These are phyloP conservation scores for Nitzschia sp. DNA, from an alignment of 108 stramenopile genomes.

Conservation along the genomic window DNA sequence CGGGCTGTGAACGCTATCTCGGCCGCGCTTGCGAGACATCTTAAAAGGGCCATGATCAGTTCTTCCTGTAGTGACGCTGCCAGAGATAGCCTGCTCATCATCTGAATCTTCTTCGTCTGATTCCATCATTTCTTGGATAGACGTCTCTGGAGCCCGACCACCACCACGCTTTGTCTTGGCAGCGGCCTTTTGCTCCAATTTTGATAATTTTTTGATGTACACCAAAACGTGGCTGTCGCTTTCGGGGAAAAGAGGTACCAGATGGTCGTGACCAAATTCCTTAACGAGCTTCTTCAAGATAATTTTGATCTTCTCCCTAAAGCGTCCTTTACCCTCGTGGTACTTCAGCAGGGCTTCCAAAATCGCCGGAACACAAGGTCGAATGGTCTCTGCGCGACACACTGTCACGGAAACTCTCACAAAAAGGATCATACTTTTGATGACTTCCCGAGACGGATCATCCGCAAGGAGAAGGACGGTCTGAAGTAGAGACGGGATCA, in stretches of 20 bases:
- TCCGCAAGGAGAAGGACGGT: slow-evolving; percentile 88
- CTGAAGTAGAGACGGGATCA: slow-evolving; percentile 75
- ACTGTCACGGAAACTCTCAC: slow-evolving; percentile 86
- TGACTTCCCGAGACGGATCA: slow-evolving; percentile 88
- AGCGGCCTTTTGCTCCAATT: slow-evolving; percentile 66
- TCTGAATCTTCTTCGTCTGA: slow-evolving; percentile 90
- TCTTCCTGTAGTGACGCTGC: not conserved
- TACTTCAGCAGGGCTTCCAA: slow-evolving; percentile 80
- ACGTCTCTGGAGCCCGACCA: not conserved
- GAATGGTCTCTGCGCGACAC: slow-evolving; percentile 59
- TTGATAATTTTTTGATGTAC: slow-evolving; percentile 83
- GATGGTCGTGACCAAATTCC: slow-evolving; percentile 77
- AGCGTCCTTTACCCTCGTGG: slow-evolving; percentile 79
- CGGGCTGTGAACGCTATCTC: not conserved
- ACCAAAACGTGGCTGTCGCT: slow-evolving; percentile 81
- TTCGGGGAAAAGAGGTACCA: slow-evolving; percentile 80
- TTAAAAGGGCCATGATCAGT: slow-evolving; percentile 8
- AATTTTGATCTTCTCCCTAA: slow-evolving; percentile 92
- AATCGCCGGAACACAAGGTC: slow-evolving; percentile 77
- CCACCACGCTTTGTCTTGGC: slow-evolving; percentile 18
- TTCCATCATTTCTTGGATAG: slow-evolving; percentile 79
- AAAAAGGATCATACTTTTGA: slow-evolving; percentile 88
- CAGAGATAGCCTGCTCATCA: slow-evolving; percentile 45
- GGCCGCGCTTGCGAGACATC: slow-evolving; percentile 3
- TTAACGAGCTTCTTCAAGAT: slow-evolving; percentile 92